phyloP scores from a whole-genome alignment of 768 basidiomycete genomes.

The Russula earlei region DNA sequence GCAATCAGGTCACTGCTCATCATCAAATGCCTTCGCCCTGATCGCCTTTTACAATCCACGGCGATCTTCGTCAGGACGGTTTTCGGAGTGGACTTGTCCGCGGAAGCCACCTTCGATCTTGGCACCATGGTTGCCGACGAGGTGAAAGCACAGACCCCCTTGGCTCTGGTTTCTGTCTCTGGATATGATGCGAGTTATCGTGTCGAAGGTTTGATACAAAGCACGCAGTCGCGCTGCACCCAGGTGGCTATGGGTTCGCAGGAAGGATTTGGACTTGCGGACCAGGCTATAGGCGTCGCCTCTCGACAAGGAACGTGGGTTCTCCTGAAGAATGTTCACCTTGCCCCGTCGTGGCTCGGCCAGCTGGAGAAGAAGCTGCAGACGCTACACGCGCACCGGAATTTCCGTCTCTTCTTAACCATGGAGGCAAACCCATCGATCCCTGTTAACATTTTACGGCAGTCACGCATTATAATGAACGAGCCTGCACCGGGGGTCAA shows the following conservation, averaged over 20 bases:
- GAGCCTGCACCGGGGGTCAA: constrained; percentile 96
- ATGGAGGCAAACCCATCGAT: constrained; percentile 96
- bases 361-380: constrained; percentile 95
- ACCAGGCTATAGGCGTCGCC: constrained; percentile 90
- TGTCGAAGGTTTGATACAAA: constrained; percentile 79
- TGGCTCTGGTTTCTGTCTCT: constrained; percentile 86
- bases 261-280: constrained; percentile 92
- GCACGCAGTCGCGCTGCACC: constrained; percentile 64
- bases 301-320: constrained; percentile 95
- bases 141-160: constrained; percentile 68
- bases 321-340: constrained; percentile 92
- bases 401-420: constrained; percentile 94
- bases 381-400: constrained; percentile 77
- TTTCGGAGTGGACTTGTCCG: constrained; percentile 74
- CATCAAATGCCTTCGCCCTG: constrained; percentile 87
- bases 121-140: constrained; percentile 70
- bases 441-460: constrained; percentile 92
- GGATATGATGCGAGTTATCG: constrained; percentile 99
- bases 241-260: constrained; percentile 98
- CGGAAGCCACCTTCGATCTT: constrained; percentile 67
- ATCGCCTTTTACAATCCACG: constrained; percentile 80
- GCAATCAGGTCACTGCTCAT: constrained; percentile 69
- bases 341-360: constrained; percentile 92
- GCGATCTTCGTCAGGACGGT: constrained; percentile 63
- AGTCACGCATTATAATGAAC: constrained; percentile 96